These are phyloP conservation scores for Trichosporon sp. DNA, from an alignment of 1,284 basidiomycete species.

Conservation along the genomic window DNA sequence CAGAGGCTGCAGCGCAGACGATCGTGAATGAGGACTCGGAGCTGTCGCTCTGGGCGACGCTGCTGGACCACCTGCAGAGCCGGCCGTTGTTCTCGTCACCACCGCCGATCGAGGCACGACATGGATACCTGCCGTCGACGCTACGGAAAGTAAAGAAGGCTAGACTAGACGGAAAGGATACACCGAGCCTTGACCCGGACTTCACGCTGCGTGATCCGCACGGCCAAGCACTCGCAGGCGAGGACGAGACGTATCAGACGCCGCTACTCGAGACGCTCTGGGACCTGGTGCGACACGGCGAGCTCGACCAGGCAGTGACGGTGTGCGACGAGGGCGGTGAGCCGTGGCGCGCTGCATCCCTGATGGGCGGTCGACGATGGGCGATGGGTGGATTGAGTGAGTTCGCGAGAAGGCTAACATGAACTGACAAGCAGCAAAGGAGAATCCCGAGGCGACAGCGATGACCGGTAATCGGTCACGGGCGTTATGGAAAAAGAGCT, in stretches of 20 bases:
- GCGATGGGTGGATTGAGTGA: slow-evolving; percentile 41
- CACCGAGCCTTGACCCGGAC: slow-evolving; percentile 40
- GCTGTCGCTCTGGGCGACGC: slow-evolving; percentile 35
- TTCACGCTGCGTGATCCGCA: slow-evolving; percentile 43
- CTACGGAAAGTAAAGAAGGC: slow-evolving; percentile 30
- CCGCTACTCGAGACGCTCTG: slow-evolving; percentile 42
- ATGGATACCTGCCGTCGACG: slow-evolving; percentile 45
- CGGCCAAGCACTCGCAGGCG: slow-evolving; percentile 36
- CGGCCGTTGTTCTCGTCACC: slow-evolving; percentile 33
- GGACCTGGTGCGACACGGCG: slow-evolving; percentile 53
- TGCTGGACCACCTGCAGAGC: slow-evolving; percentile 42
- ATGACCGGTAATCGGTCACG: slow-evolving; percentile 62
- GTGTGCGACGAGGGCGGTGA: slow-evolving; percentile 77
- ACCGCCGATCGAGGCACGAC: slow-evolving; percentile 39
- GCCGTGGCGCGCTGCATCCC: slow-evolving; percentile 63
- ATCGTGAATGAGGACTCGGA: slow-evolving; percentile 41
- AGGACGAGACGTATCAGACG: slow-evolving; percentile 42
- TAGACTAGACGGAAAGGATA: slow-evolving; percentile 7
- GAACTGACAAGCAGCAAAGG: slow-evolving; percentile 45
- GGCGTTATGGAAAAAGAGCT: slow-evolving; percentile 77
- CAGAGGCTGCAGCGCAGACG: slow-evolving; percentile 37
- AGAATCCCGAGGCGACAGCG: slow-evolving; percentile 28
- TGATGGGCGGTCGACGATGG: slow-evolving; percentile 49
- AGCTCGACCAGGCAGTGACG: slow-evolving; percentile 73
- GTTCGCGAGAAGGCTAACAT: not conserved